A percentile compares a stretch with the other conserved stretches of the same genome.
These are phyloP conservation scores for Musa schizocarpa DNA, from an alignment of 176 grass and related monocot genomes.

Conservation along the genomic window DNA sequence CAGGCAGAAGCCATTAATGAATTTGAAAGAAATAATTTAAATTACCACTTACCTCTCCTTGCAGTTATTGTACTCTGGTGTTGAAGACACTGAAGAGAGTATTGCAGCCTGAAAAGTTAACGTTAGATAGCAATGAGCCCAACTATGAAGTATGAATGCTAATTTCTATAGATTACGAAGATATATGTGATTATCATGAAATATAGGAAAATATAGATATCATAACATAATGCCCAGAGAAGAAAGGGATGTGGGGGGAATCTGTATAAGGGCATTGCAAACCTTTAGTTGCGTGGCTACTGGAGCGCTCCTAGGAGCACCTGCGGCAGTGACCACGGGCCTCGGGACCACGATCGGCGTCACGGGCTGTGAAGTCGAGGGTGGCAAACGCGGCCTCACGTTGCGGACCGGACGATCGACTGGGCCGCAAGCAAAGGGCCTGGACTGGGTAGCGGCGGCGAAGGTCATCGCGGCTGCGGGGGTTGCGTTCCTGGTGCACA, in stretches of 20 bases:
- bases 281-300: not conserved
- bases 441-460: not conserved
- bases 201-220: too few relatives aligned
- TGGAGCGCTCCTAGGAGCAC: not conserved
- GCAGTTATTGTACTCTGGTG: conserved; percentile 23
- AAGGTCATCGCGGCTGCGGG: not conserved
- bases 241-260: not conserved
- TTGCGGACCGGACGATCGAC: not conserved
- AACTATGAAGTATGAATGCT: too few relatives aligned
- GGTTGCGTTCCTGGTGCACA: not conserved
- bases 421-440: not conserved
- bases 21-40: not conserved
- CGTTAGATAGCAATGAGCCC: not conserved
- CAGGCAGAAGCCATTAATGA: not conserved
- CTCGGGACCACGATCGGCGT: not conserved
- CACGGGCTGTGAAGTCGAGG: not conserved
- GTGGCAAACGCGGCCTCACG: not conserved
- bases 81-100: conserved; percentile 16
- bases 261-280: not conserved
- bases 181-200: too few relatives aligned
- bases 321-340: not conserved
- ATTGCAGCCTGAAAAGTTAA: conserved; percentile 25
- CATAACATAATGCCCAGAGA: too few relatives aligned
- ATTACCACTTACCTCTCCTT: conserved; percentile 41
- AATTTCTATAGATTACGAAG: too few relatives aligned